These are phyloP conservation scores for Aureoboletus auriporus DNA, from an alignment of 768 basidiomycete genomes.

Conservation along the genomic window DNA sequence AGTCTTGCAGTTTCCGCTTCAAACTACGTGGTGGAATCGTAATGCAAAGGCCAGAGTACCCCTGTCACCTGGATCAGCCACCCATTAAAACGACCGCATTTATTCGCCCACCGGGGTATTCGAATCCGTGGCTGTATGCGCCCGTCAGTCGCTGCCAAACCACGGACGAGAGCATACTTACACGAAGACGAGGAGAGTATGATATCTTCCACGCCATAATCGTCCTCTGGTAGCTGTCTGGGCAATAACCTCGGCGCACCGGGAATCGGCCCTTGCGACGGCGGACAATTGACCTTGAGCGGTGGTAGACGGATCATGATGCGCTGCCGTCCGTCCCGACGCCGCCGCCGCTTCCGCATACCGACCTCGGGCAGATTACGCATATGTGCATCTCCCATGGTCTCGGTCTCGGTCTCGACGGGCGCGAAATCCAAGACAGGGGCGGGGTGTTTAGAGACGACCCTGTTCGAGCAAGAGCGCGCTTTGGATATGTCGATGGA, in stretches of 20 bases:
- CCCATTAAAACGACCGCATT: background rate
- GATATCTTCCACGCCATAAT: conserved; percentile 15
- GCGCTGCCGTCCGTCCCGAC: conserved; percentile 1
- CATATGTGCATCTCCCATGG: conserved; percentile 10
- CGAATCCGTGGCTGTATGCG: conserved; percentile 8
- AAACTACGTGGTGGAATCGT: conserved; percentile 15
- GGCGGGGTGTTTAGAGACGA: conserved; percentile 30
- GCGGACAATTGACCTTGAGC: conserved; percentile 1
- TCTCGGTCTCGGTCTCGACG: conserved; percentile 4
- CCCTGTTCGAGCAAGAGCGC: conserved; percentile 32
- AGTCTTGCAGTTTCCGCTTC: conserved; percentile 24
- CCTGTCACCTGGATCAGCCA: background rate
- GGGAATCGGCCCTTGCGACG: conserved; percentile 6
- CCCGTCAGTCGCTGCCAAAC: background rate
- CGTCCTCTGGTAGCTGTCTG: conserved; percentile 24
- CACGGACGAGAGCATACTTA: conserved; percentile 1
- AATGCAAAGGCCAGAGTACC: conserved; percentile 22
- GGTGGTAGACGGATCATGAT: conserved; percentile 12
- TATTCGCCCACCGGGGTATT: too few relatives aligned
- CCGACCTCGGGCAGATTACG: conserved; percentile 10
- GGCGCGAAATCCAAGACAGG: conserved; percentile 26
- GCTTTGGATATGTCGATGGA: conserved; percentile 42
- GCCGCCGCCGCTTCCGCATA: background rate
- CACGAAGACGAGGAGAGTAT: conserved; percentile 9
- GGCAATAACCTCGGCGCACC: conserved; percentile 25